A percentile compares a stretch with the other conserved stretches of the same genome.
Evolutionary conservation across 768 basidiomycete genomes (phyloP).

Genomic region (Boletus sensibilis): DNA sequence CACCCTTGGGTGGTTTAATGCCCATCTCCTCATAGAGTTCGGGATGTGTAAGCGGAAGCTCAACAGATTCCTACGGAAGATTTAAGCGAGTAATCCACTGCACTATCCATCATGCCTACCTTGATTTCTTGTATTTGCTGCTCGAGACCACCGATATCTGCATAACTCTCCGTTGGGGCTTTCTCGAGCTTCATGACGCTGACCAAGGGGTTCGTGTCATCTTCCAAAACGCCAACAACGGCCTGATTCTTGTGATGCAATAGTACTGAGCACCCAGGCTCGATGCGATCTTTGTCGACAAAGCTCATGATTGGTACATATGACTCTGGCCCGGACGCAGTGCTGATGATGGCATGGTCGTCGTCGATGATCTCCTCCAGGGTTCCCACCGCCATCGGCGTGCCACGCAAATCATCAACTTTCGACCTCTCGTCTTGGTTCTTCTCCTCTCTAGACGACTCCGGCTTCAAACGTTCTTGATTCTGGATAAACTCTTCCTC

Average conservation of each 20-base stretch:
- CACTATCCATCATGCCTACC: constrained; percentile 40
- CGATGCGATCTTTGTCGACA: constrained; percentile 96
- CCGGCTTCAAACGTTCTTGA: constrained; percentile 87
- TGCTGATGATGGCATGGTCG: constrained; percentile 98
- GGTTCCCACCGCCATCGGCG: constrained; percentile 97
- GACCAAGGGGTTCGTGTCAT: constrained; percentile 94
- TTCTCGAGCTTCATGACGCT: constrained; percentile 99
- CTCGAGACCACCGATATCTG: constrained; percentile 96
- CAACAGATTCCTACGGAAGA: constrained; percentile 82
- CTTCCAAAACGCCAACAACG: constrained; percentile 92
- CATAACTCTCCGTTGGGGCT: constrained; percentile 97
- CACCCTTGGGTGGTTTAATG: constrained; percentile 98
- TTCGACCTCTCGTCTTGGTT: constrained; percentile 91
- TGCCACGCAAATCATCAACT: constrained; percentile 92
- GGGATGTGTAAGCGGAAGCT: constrained; percentile 94
- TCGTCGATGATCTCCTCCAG: constrained; percentile 98
- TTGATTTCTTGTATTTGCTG: constrained; percentile 99
- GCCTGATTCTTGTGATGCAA: constrained; percentile 95
- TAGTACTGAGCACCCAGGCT: constrained; percentile 93
- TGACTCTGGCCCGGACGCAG: constrained; percentile 91
- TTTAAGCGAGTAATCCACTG: neutral
- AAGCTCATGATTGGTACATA: constrained; percentile 98
- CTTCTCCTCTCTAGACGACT: constrained; percentile 87
- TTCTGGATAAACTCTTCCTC: constrained; percentile 95
- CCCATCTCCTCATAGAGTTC: constrained; percentile 99